Percentiles rank a stretch among this genome's conserved stretches.
phyloP scores from a whole-genome alignment of 2,329 filamentous ascomycete genomes.

The Plectosphaerella sp. region DNA sequence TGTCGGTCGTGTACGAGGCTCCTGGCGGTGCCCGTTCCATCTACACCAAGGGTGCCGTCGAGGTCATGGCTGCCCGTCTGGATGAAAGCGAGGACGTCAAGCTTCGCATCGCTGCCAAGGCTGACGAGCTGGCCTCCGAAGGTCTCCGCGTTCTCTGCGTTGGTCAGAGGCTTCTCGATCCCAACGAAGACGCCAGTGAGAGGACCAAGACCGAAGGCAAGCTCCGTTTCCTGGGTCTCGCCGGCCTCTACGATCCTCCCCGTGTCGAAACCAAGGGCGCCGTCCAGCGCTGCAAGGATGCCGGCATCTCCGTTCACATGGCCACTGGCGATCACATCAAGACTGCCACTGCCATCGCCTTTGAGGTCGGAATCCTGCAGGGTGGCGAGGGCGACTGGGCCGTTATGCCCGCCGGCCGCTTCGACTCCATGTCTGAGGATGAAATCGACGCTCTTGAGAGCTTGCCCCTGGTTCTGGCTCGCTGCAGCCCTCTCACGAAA shows the following conservation, averaged over 20 bases:
- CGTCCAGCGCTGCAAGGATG: conserved; percentile 52
- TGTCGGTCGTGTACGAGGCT: conserved; percentile 62
- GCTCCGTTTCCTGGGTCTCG: conserved; percentile 63
- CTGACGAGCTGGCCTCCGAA: conserved; percentile 54
- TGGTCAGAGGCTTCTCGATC: conserved; percentile 44
- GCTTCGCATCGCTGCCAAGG: conserved; percentile 39
- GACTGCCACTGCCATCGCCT: conserved; percentile 62
- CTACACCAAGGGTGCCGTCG: conserved; percentile 56
- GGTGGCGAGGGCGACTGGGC: conserved; percentile 34
- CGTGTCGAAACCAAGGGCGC: conserved; percentile 61
- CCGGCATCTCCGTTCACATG: conserved; percentile 65
- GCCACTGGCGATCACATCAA: conserved; percentile 66
- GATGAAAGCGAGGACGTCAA: conserved; percentile 42
- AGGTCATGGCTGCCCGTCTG: conserved; percentile 50
- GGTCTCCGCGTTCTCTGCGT: conserved; percentile 67
- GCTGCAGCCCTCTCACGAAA: conserved; percentile 67
- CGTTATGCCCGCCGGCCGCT: conserved; percentile 59
- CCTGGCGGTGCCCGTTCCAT: conserved; percentile 30
- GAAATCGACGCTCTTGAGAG: conserved; percentile 58
- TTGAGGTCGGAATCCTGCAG: conserved; percentile 58
- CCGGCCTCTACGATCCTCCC: conserved; percentile 70
- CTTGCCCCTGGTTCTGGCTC: conserved; percentile 63
- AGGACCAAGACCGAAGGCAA: conserved; percentile 51
- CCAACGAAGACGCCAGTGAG: conserved; percentile 32
- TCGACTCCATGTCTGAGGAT: conserved; percentile 57